Conservation (phyloP, 2,329 filamentous ascomycete species). For the Hymenoscyphus scutula region DNA sequence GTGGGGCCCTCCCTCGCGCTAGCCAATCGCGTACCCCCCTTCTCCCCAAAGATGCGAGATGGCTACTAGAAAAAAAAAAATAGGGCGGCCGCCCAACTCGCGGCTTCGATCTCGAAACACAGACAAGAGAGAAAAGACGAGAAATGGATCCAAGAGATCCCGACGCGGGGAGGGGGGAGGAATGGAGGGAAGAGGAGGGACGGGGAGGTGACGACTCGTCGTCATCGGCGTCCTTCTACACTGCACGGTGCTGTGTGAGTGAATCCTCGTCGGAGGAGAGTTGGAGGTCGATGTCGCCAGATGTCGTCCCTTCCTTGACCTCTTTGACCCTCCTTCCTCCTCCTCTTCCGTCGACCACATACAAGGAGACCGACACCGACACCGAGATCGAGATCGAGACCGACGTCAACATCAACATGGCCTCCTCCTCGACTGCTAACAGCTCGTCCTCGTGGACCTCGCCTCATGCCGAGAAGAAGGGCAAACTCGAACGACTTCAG, state of each 20-base stretch:
- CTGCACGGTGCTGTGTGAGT: neutral
- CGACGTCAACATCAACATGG: neutral
- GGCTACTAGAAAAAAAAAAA: no score
- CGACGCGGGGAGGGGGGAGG: neutral
- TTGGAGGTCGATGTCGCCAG: neutral
- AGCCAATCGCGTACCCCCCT: neutral
- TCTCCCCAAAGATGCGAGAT: neutral
- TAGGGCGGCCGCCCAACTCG: neutral
- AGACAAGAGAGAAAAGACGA: neutral
- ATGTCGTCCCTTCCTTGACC: neutral
- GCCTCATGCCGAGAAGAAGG: conserved; percentile 5
- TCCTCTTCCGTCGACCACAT: neutral
- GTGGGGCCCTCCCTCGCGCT: neutral
- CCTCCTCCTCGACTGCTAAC: neutral
- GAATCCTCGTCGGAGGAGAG: neutral
- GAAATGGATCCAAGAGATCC: neutral
- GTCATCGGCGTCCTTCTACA: conserved; percentile 2
- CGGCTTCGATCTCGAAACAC: neutral
- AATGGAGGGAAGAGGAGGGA: neutral
- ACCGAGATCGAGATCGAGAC: neutral
- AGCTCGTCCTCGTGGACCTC: conserved; percentile 13
- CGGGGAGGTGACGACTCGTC: neutral
- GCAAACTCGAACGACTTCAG: conserved; percentile 14
- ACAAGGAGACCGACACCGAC: no score
- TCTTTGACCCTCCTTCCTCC: neutral